Conservation (phyloP, 176 grass and related monocot species). For the Secale cereale region DNA sequence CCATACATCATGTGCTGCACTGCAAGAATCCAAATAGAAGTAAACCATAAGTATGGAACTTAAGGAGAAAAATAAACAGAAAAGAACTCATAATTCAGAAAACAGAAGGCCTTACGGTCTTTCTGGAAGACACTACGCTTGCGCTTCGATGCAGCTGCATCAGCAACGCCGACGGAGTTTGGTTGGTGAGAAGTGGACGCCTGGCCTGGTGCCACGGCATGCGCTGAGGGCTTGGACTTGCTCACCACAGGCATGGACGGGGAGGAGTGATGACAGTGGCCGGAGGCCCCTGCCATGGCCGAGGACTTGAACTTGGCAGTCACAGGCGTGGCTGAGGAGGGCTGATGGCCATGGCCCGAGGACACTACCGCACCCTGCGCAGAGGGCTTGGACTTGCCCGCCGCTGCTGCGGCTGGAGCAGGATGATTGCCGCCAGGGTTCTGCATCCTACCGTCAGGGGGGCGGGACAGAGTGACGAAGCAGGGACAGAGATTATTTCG, state of each 20-base stretch:
- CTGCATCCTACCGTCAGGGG: background rate
- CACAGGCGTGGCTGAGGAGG: background rate
- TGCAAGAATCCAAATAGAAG: constrained; percentile 31
- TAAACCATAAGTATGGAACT: background rate
- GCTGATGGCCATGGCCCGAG: background rate
- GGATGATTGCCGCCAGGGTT: background rate
- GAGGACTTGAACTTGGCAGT: constrained; percentile 1
- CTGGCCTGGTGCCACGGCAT: constrained; percentile 6
- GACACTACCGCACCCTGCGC: background rate
- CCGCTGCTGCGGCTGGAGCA: background rate
- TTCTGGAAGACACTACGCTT: constrained; percentile 90
- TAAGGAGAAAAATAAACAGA: background rate
- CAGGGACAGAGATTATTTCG: background rate
- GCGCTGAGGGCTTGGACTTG: constrained; percentile 32
- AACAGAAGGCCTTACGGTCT: constrained; percentile 46
- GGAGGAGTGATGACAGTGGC: background rate
- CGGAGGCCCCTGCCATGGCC: background rate
- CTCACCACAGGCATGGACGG: background rate
- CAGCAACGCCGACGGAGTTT: constrained; percentile 15
- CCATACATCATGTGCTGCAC: constrained; percentile 99
- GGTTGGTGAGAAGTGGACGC: constrained; percentile 26
- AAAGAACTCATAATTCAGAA: background rate
- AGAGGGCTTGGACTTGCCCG: background rate
- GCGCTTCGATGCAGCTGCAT: constrained; percentile 52
- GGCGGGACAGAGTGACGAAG: background rate